Evolutionary conservation across 2,329 filamentous ascomycete species (phyloP), one percentile per base, ranked within the genome.

Genomic region (Fusarium zealandicum): DNA sequence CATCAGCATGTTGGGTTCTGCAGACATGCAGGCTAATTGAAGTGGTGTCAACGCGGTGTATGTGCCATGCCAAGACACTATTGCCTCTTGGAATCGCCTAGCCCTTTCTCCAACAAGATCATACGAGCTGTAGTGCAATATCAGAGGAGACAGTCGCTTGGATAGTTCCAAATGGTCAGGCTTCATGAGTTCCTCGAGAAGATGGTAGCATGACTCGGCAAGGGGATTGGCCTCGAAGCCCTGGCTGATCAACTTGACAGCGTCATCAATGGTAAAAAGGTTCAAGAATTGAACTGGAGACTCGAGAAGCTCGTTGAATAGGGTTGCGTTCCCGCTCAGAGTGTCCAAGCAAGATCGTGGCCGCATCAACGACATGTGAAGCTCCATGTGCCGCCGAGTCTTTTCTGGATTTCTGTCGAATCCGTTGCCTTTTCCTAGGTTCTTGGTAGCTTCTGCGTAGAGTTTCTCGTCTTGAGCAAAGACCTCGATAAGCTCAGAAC

Each of bases 351-450:
- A 39, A 30, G 59, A 47, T 6, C 27, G 55, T 9, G 57, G 47
- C n/a, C 38, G 22, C 17, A 49, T 51, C 27, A 66, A 5, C 6
- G 18, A 12, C 49, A 66, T 66, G 11, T 51, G 58, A 2, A 41
- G 10, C 16, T 17, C 54, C n/a, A 64, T 45, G 1, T 11, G 12
- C n/a, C 14, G 25, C 3, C 39, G 28, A 7, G 36, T 28, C 10
- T 20, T n/a, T 11, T 44, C 20, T 3, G 22, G 9, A 6, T 5
- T 7, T 3, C 12, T n/a, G 9, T 11, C 4, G 7, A 14, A 6
- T 0, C 18, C 11, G 10, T 30, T 5, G 2, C 18, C 14, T 1
- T 30, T 17, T 12, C 46, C 37, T 2, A 59, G 14, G 3, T 33
- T 1, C 8, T 3, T n/a, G 6, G 52, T 62, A 3, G 54, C 27